Evolutionary conservation across 2,329 filamentous ascomycete genomes (phyloP).

Genomic region (Penicillium hesseltinei): DNA sequence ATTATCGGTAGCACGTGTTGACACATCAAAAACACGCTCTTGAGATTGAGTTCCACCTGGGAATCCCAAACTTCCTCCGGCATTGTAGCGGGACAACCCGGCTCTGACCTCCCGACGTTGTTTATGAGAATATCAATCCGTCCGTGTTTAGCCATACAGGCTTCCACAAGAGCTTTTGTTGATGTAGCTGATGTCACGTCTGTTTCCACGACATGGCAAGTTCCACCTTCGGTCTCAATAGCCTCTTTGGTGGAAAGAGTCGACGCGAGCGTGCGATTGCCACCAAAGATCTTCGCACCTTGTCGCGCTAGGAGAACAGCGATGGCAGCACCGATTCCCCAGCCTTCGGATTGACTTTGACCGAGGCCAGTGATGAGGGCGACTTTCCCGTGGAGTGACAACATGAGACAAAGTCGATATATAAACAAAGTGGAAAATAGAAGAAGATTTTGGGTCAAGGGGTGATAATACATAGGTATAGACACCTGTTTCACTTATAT

Average conservation of each 20-base stretch:
- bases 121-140: conserved; percentile 61
- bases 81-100: conserved; percentile 52
- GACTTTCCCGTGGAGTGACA: conserved; percentile 17
- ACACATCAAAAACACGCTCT: conserved; percentile 54
- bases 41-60: conserved; percentile 57
- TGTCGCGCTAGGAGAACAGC: conserved; percentile 45
- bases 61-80: conserved; percentile 51
- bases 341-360: conserved; percentile 43
- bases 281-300: too few relatives aligned
- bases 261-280: too few relatives aligned
- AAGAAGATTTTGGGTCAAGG: too few relatives aligned
- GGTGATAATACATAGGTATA: not conserved
- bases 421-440: not conserved
- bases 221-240: conserved; percentile 34
- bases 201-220: conserved; percentile 44
- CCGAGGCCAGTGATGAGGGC: conserved; percentile 29
- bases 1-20: conserved; percentile 38
- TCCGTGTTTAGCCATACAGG: conserved; percentile 53
- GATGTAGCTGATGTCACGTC: conserved; percentile 55
- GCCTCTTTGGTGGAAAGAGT: conserved; percentile 29
- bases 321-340: conserved; percentile 54
- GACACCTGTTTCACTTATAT: not conserved
- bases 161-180: conserved; percentile 53
- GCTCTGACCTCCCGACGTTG: conserved; percentile 59
- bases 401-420: not conserved